Evolutionary conservation across 2,329 filamentous ascomycete species (phyloP), one percentile per base, ranked within the genome.

Genomic region (Colletotrichum neosansevieriae): DNA sequence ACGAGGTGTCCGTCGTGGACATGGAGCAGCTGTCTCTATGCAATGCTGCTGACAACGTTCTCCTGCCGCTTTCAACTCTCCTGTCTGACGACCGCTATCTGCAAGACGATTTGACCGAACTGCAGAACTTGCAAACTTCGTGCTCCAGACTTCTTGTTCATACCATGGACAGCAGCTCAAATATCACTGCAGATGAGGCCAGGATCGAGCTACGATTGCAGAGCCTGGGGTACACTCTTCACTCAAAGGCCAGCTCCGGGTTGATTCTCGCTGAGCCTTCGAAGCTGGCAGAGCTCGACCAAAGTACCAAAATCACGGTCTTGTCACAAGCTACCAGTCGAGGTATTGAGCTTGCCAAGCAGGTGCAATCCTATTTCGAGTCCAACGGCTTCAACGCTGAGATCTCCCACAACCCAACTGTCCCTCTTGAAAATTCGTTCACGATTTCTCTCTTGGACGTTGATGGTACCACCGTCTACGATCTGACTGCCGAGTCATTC

Each of bases 381-480:
- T 13, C 15, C 2, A 7, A 42, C 10, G 63, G 57, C 3, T 50
- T 66, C 21, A 29, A 34, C 10, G 40, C 1, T 1, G 29, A 42
- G 19, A 29, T 63, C 19, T 63, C 32, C 19, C 12, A 54, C 32
- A 21, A 40, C 15, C 36, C 45, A 5, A 17, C 24, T 2, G 29
- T 63, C 9, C 64, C 58, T 2, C 29, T 51, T 0, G 59, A 63
- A 5, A 32, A 40, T n/a, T 44, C 45, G 10, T 3, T 67, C 10
- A 32, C 42, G 1, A 74, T 78, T 32, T 72, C 71, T 3, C 71
- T 74, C 2, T 47, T 78, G 0, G 77, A 78, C 45, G 69, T 71
- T 5, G 71, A 75, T 21, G 63, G 61, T 7, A 72, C 75, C 6
- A 76, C 75, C 63, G 74, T 79, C 42, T 63, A 73, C 9, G 65